A percentile compares a stretch with the other conserved stretches of the same genome.
Evolutionary conservation across 2,329 filamentous ascomycete species (phyloP).

Genomic region (Monosporascus sp.): DNA sequence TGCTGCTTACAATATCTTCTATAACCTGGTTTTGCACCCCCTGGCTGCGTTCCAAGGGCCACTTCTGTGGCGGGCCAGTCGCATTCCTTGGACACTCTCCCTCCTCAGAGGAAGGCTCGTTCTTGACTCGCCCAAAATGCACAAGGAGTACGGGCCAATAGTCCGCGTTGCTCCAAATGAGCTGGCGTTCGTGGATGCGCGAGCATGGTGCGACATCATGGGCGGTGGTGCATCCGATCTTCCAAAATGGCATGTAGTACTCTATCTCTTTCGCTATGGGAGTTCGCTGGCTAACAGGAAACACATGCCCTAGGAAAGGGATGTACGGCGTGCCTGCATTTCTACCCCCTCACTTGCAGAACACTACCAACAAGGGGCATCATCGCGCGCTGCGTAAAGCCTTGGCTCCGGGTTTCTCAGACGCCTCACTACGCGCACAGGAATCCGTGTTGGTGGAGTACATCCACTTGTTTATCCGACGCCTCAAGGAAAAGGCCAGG

Average conservation of each 20-base stretch:
- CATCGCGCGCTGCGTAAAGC: slow-evolving; percentile 17
- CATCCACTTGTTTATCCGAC: slow-evolving; percentile 20
- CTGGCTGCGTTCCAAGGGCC: too few species aligned
- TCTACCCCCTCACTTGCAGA: slow-evolving; percentile 11
- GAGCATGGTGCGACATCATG: slow-evolving; percentile 30
- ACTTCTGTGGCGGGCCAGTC: too few species aligned
- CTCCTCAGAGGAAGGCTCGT: background rate
- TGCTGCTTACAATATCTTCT: too few species aligned
- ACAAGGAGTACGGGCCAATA: slow-evolving; percentile 30
- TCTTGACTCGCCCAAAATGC: background rate
- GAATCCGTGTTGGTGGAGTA: slow-evolving; percentile 26
- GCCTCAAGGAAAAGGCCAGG: slow-evolving; percentile 13
- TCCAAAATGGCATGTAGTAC: too few species aligned
- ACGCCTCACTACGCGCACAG: slow-evolving; percentile 28
- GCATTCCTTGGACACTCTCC: too few species aligned
- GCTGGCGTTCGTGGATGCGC: slow-evolving; percentile 33
- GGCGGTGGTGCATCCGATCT: slow-evolving; percentile 16
- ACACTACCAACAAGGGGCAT: slow-evolving; percentile 22
- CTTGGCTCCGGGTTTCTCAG: slow-evolving; percentile 27
- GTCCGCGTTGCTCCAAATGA: slow-evolving; percentile 38
- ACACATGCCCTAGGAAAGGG: slow-evolving; percentile 3
- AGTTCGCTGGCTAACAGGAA: slow-evolving; percentile 4
- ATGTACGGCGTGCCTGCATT: slow-evolving; percentile 9
- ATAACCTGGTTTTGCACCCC: too few species aligned
- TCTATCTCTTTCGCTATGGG: too few species aligned